Base-by-base conservation (phyloP, 1,139 yeast genomes). In the Candida sojae region DNA sequence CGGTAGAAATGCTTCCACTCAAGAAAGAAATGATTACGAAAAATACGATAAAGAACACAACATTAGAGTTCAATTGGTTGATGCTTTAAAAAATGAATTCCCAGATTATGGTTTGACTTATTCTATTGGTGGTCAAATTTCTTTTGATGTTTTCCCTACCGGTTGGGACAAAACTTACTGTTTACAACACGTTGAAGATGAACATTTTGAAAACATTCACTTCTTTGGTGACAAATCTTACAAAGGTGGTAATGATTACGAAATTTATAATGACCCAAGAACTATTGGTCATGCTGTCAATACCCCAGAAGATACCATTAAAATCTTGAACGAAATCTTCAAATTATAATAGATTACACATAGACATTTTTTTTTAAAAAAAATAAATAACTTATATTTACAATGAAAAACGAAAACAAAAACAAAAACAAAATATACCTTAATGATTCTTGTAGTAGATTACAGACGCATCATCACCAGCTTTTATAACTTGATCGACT, bases 81-180 rank as follows among this genome's bases (percentile, higher is more conserved):
- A 73, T 48, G 97, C 96, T 46, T 81, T 93, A 66, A 87, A 81
- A 73, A 80, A 83, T 67, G 82, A 86, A 62, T 93, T 93, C 79
- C 71, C 93, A 51, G 95, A 92, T 70, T 78, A 76, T 62, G 88
- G 86, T 46, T 82, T 93, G 68, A 92, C 98, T 58, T 95, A 88
- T 81, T 93, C 99, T 50, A 93, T 93, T 60, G 99, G 98, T 70
- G 99, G 99, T 60, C 98, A 93, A 80, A 93, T 93, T 70, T 93
- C 99, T 43, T 93, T 93, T 65, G 99, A 93, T 65, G 99, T 93
- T 57, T 93, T 93, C 92, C 99, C 99, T 75, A 88, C 97, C 56
- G 99, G 99, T 64, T 93, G 99, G 99, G 99, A 93, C 73, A 93
- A 95, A 83, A 95, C 99, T 54, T 95, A 92, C 77, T 89, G 96